Percentiles rank a stretch among this genome's conserved stretches.
Evolutionary conservation across 1,139 yeast species (phyloP).

Genomic region (Insectozyma bohioensis): DNA sequence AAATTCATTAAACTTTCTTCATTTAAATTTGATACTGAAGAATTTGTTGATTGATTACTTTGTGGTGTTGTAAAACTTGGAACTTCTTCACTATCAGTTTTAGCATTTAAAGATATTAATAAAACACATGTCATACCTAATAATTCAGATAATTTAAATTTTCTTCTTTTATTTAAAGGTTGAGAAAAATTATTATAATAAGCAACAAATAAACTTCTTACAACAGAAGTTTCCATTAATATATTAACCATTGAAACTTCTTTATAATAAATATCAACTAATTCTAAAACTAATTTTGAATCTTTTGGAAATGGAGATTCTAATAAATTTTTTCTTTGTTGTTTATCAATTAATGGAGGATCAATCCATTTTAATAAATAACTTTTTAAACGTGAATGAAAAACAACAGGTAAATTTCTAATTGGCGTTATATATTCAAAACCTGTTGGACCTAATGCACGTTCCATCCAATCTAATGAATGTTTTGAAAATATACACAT

Average conservation of each 20-base stretch:
- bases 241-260: conserved; percentile 16
- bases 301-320: conserved; percentile 31
- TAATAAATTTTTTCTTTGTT: conserved; percentile 20
- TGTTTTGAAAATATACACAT: conserved; percentile 36
- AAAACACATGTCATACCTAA: conserved; percentile 34
- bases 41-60: neutral
- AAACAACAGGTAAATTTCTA: conserved; percentile 30
- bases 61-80: conserved; percentile 2
- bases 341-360: conserved; percentile 27
- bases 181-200: conserved; percentile 18
- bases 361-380: conserved; percentile 34
- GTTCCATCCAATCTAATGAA: conserved; percentile 35
- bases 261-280: conserved; percentile 23
- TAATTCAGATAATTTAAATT: conserved; percentile 28
- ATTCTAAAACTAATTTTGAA: conserved; percentile 20
- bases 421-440: conserved; percentile 27
- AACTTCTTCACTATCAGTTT: conserved; percentile 17
- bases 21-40: conserved; percentile 5
- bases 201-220: conserved; percentile 21
- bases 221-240: conserved; percentile 18
- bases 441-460: conserved; percentile 25
- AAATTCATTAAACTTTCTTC: conserved; percentile 18
- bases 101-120: conserved; percentile 25
- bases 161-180: conserved; percentile 10
- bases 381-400: conserved; percentile 20